A percentile compares a stretch with the other conserved stretches of the same genome.
phyloP scores from a whole-genome alignment of 2,329 filamentous ascomycete species.

The Cladobotryum protrusum region DNA sequence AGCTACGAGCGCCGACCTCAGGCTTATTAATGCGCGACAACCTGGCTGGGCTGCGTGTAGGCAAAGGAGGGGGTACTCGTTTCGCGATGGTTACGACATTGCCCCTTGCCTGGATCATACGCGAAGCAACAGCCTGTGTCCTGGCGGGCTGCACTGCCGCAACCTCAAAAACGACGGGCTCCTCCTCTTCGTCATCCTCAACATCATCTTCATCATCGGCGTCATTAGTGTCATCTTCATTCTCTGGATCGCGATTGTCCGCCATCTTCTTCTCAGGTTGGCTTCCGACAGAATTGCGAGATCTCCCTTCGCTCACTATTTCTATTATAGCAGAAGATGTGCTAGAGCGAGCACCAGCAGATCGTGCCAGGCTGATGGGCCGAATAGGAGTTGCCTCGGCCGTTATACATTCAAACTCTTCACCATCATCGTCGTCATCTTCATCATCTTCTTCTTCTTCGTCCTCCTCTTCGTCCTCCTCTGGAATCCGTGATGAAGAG shows the following conservation, averaged over 20 bases:
- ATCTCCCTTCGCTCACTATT: too few species aligned
- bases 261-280: too few species aligned
- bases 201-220: slow-evolving; percentile 38
- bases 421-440: neutral
- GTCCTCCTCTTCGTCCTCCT: slow-evolving; percentile 7
- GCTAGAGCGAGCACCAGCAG: too few species aligned
- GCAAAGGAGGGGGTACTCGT: slow-evolving; percentile 69
- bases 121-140: slow-evolving; percentile 54
- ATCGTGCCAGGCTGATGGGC: too few species aligned
- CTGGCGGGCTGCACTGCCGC: slow-evolving; percentile 49
- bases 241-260: neutral
- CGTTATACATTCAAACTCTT: neutral
- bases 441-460: slow-evolving; percentile 4
- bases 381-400: too few species aligned
- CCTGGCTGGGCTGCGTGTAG: slow-evolving; percentile 67
- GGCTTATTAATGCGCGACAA: slow-evolving; percentile 44
- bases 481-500: slow-evolving; percentile 34
- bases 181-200: slow-evolving; percentile 51
- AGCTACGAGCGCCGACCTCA: slow-evolving; percentile 52
- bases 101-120: slow-evolving; percentile 65
- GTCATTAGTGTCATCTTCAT: slow-evolving; percentile 19
- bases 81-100: slow-evolving; percentile 82
- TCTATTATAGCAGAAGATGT: too few species aligned
- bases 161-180: slow-evolving; percentile 64
- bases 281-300: too few species aligned